Evolutionary conservation across 768 basidiomycete genomes (phyloP), one percentile per base, ranked within the genome.

Genomic region (Dictyophora rubrovolvata): DNA sequence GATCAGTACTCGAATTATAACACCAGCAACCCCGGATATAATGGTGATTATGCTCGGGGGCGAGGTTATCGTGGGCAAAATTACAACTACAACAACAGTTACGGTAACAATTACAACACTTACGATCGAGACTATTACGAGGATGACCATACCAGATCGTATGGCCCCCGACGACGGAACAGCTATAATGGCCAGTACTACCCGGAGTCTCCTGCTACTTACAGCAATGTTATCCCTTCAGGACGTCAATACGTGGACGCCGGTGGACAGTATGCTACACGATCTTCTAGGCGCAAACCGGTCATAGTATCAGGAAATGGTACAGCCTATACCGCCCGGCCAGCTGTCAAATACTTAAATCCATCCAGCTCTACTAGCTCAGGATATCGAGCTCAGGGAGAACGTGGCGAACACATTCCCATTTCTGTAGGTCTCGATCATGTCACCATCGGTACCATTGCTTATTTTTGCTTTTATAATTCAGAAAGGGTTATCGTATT

Each of bases 341-440:
- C 57, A 36, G n/a, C 57, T 51, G n/a, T 21, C 23, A 16, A 53
- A 34, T 37, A 33, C 49, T 20, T 53, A 52, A 37, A 23, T 35
- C 22, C 48, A 10, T 51, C 34, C 10, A 34, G 50, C 50, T 51
- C 33, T 42, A 51, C 33, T 42, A 51, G 21, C 18, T 52, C 57
- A 18, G 52, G 57, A 17, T 59, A 59, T 50, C 33, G 50, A 20
- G 57, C 57, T 7, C 22, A 59, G 21, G 50, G 57, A 28, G 28
- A 42, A 18, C 50, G 57, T 18, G 57, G 57, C 28, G 33, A 59
- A 14, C n/a, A 48, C 18, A 36, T 59, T 23, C 49, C 57, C 11
- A 51, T 59, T 22, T 48, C 52, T 10, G 57, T 59, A 34, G 35
- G 57, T 53, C 16, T 21, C 12, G 28, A 54, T 10, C 17, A 17